A percentile compares a stretch with the other conserved stretches of the same genome.
These are phyloP conservation scores for Monilinia polystroma DNA, from an alignment of 2,329 filamentous ascomycete species.

Conservation along the genomic window DNA sequence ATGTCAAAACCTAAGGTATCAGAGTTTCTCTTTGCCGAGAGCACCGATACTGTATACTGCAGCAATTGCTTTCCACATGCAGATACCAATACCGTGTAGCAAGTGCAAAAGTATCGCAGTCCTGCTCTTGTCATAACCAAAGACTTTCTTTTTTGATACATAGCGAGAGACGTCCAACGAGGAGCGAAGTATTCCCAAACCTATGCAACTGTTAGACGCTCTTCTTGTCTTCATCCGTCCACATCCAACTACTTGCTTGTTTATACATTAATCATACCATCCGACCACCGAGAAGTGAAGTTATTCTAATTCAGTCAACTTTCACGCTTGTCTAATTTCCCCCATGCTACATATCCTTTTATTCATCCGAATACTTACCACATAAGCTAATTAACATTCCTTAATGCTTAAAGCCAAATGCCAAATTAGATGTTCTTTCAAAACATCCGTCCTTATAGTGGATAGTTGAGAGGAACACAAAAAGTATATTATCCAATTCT, in stretches of 20 bases:
- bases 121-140: not conserved
- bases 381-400: not conserved
- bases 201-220: constrained; percentile 22
- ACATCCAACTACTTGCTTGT: constrained; percentile 19
- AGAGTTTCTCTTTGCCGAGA: not conserved
- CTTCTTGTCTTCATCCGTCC: constrained; percentile 28
- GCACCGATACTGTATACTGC: too few species aligned
- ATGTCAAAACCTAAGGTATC: not conserved
- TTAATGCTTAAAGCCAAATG: not conserved
- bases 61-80: not conserved
- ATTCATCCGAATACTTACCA: not conserved
- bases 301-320: not conserved
- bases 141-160: not conserved
- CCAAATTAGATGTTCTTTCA: not conserved
- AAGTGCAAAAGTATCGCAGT: constrained; percentile 1
- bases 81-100: not conserved
- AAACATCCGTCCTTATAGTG: not conserved
- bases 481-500: not conserved
- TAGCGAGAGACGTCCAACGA: not conserved
- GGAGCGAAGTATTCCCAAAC: constrained; percentile 13
- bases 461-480: not conserved
- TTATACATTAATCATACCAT: not conserved
- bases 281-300: not conserved
- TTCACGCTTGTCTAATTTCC: not conserved
- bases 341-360: not conserved